Evolutionary conservation across 164 flowering plant species (phyloP), one percentile per base, ranked within the genome.

Genomic region (Piper longum): DNA sequence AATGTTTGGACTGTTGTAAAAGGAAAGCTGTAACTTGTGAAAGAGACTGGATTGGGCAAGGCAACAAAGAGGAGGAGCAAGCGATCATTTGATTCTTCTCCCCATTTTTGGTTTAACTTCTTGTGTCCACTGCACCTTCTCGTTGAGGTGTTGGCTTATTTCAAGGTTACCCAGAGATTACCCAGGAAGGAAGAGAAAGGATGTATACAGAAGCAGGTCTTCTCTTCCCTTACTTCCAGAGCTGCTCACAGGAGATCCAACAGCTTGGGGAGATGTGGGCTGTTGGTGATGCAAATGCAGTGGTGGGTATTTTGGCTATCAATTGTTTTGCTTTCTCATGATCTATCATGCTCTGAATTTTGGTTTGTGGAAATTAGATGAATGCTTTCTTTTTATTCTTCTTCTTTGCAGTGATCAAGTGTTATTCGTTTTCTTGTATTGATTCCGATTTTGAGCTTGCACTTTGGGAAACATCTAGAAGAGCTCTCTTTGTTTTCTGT

Each of bases 191-290:
- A 48, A 48, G 52, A 48, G 14, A 48, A 58, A 57, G 54, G 66
- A 74, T 74, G 77, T 74, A 71, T 61, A 71, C 64, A 67, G 77
- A 74, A 0, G 55, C 69, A 16, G 74, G 74, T 4, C 26, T 74
- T 61, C 54, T 65, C 54, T 66, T 62, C 16, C 69, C 77, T 16
- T 71, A 68, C 26, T 64, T 71, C 40, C 77, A 66, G 68, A 36
- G 60, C 67, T 74, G 65, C 65, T 43, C 65, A 2, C 69, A 62
- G 41, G 74, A 68, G 57, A 36, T 63, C 40, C 73, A 57, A 12
- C 62, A 63, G 14, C 11, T 48, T 5, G 11, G 14, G 14, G 52
- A 48, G 12, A 12, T 48, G 3, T 54, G 62, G n/a, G 9, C 18
- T n/a, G 1, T 60, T 7, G 16, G 42, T 17, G 42, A 60, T 36